Conservation (phyloP, 2,329 filamentous ascomycete genomes). For the Lecanicillium sp. region DNA sequence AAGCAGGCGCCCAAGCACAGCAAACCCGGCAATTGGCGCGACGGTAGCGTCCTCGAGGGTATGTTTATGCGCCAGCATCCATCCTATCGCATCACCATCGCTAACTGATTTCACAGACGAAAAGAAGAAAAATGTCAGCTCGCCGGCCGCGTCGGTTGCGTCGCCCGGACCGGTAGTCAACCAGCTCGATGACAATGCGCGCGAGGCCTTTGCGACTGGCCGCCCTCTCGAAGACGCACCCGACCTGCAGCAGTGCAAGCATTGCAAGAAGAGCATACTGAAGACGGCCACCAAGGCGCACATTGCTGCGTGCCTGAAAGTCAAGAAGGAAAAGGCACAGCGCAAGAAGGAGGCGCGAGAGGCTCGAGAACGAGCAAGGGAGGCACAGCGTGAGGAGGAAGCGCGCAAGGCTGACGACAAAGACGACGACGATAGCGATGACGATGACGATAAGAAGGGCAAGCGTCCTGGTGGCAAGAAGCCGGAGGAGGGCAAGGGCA, state of each 20-base stretch:
- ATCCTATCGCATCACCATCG: background rate
- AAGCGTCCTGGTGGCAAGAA: constrained; percentile 58
- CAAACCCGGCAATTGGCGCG: constrained; percentile 66
- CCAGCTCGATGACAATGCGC: constrained; percentile 67
- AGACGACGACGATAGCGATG: constrained; percentile 45
- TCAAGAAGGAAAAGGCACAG: constrained; percentile 77
- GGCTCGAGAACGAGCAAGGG: constrained; percentile 59
- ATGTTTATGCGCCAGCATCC: constrained; percentile 20
- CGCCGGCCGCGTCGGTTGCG: constrained; percentile 35
- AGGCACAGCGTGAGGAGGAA: constrained; percentile 53
- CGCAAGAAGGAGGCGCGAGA: constrained; percentile 71
- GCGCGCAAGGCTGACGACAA: constrained; percentile 46
- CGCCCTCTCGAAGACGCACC: constrained; percentile 73
- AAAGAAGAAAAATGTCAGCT: constrained; percentile 46
- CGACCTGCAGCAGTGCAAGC: constrained; percentile 81
- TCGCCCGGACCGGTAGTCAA: constrained; percentile 55
- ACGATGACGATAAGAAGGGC: constrained; percentile 37
- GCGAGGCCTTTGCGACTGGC: constrained; percentile 75
- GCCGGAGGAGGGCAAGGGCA: constrained; percentile 60
- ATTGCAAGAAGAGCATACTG: constrained; percentile 85
- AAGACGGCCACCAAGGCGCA: constrained; percentile 71
- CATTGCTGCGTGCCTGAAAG: constrained; percentile 74
- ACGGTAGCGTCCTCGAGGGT: constrained; percentile 60
- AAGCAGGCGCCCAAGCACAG: constrained; percentile 55
- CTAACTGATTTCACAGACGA: constrained; percentile 35